Evolutionary conservation across 306 rosid genomes (phyloP), one percentile per base, ranked within the genome.

Genomic region (Vachellia pachyceras): DNA sequence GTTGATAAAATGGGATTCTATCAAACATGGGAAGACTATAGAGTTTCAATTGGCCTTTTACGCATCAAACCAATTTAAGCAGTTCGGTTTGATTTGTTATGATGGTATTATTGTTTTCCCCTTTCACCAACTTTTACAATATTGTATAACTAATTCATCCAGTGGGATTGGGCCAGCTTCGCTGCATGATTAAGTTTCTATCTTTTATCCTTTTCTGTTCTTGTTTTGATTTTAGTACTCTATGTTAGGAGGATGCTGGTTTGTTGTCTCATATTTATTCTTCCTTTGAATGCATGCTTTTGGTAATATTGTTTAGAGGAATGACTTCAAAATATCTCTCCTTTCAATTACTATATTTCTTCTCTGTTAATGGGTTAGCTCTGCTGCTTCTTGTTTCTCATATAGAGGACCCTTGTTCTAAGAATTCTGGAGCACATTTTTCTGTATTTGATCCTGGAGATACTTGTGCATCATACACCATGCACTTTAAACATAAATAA

Each of bases 381-480:
- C 75, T 29, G 55, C 33, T 11, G 1, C 73, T 69, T 69, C 54
- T 40, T 7, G 41, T 33, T 46, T 47, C 40, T 33, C 44, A 15
- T 29, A 47, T 47, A 46, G 41, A 46, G 41, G 60, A 71, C 22
- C 10, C 41, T 23, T 46, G 4, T 14, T 71, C 39, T 70, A 22
- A 13, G 42, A 14, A 29, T 47, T 29, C 29, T 3, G 44, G 60
- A 47, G 1, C 17, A 23, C n/a, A 15, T 5, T 71, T 69, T 71
- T 71, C 75, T 25, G 10, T 46, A 22, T 71, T 45, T 44, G 22
- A 71, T 44, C 75, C 75, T 45, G 50, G 12, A 71, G 40, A 45
- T 46, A 23, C 39, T 47, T 72, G 25, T 47, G 42, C 37, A 11
- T 15, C 49, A 14, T 72, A 13, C 22, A 1, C 61, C 44, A 15